Evolutionary conservation across 225 moss, liverwort and hornwort species (phyloP).

Genomic region (Polytrichum formosum): DNA sequence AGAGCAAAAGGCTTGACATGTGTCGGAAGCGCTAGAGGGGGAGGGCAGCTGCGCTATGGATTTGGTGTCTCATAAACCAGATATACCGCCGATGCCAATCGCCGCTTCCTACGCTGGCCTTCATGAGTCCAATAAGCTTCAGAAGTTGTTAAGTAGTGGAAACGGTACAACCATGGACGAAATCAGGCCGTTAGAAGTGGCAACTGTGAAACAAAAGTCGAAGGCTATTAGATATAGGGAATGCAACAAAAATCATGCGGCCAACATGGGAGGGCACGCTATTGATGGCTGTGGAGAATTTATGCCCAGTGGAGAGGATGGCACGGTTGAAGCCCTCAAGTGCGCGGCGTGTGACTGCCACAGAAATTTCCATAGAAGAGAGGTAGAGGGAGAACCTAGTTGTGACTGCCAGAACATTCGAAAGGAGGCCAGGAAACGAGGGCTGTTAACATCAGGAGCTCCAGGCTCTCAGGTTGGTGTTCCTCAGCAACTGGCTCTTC

Average conservation of each 20-base stretch:
- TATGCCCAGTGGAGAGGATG: slow-evolving; percentile 94
- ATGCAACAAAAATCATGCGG: slow-evolving; percentile 98
- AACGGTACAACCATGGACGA: slow-evolving; percentile 81
- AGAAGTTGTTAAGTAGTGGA: slow-evolving; percentile 74
- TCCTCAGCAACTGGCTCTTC: slow-evolving; percentile 60
- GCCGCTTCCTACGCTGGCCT: slow-evolving; percentile 84
- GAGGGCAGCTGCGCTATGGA: slow-evolving; percentile 90
- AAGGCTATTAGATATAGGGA: slow-evolving; percentile 84
- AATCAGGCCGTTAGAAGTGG: slow-evolving; percentile 64
- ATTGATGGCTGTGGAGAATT: slow-evolving; percentile 99
- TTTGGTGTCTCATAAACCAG: slow-evolving; percentile 92
- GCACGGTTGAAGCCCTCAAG: slow-evolving; percentile 81
- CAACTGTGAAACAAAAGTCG: slow-evolving; percentile 54
- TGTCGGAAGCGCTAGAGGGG: slow-evolving; percentile 61
- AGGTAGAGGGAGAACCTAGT: slow-evolving; percentile 82
- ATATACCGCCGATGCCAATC: slow-evolving; percentile 96
- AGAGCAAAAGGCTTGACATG: slow-evolving; percentile 63
- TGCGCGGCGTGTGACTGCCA: slow-evolving; percentile 99
- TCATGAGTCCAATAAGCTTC: slow-evolving; percentile 95
- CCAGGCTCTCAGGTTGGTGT: slow-evolving; percentile 46
- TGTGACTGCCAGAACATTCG: slow-evolving; percentile 78
- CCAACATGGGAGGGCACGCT: slow-evolving; percentile 87
- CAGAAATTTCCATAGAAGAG: slow-evolving; percentile 91
- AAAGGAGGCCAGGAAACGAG: slow-evolving; percentile 61
- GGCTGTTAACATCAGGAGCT: slow-evolving; percentile 57